Evolutionary conservation across 2,329 filamentous ascomycete genomes (phyloP).

Genomic region (Dothistroma septosporum): DNA sequence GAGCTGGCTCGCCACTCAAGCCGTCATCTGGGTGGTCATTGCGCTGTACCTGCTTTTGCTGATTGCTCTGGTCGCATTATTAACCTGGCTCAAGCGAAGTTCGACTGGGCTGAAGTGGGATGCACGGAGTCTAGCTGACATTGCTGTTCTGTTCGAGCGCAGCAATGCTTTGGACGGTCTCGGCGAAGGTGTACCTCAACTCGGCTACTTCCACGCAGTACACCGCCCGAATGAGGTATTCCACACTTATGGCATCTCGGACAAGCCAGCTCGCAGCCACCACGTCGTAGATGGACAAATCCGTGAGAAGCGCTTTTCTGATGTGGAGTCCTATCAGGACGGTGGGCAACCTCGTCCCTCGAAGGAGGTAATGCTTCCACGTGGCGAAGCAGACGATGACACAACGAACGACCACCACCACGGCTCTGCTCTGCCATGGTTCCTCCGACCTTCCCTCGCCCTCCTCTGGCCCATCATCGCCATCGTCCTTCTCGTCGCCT

Average conservation of each 20-base stretch:
- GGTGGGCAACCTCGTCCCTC: slow-evolving; percentile 43
- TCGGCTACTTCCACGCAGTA: slow-evolving; percentile 82
- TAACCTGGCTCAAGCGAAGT: slow-evolving; percentile 50
- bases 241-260: slow-evolving; percentile 70
- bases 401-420: slow-evolving; percentile 5
- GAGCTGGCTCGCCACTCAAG: slow-evolving; percentile 76
- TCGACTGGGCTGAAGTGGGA: slow-evolving; percentile 83
- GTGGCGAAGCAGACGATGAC: slow-evolving; percentile 4
- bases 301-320: slow-evolving; percentile 41
- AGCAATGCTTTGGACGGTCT: slow-evolving; percentile 67
- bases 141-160: slow-evolving; percentile 71
- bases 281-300: slow-evolving; percentile 48
- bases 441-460: slow-evolving; percentile 63
- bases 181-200: slow-evolving; percentile 54
- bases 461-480: slow-evolving; percentile 60
- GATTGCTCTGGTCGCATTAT: slow-evolving; percentile 54
- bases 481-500: slow-evolving; percentile 60
- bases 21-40: slow-evolving; percentile 73
- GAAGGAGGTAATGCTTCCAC: slow-evolving; percentile 30
- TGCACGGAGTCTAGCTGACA: slow-evolving; percentile 72
- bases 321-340: slow-evolving; percentile 33
- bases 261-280: slow-evolving; percentile 49
- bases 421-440: slow-evolving; percentile 59
- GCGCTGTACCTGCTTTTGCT: slow-evolving; percentile 67
- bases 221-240: slow-evolving; percentile 64